A percentile compares a stretch with the other conserved stretches of the same genome.
phyloP scores from a whole-genome alignment of 768 basidiomycete genomes.

The Russula lepida region DNA sequence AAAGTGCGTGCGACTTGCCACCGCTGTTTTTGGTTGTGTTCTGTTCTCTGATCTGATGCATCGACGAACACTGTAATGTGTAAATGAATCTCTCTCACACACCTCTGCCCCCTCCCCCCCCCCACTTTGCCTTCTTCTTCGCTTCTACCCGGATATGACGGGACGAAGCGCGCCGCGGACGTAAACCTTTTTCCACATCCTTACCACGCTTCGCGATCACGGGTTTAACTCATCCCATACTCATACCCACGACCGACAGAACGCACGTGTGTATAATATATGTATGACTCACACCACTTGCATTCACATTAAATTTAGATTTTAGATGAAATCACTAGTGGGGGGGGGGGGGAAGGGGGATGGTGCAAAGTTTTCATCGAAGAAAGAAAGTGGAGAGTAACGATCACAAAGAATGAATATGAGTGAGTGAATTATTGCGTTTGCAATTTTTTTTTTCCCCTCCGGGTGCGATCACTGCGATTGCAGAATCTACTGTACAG shows the following conservation, averaged over 20 bases:
- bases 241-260: not conserved
- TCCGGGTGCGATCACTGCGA: too few relatives aligned
- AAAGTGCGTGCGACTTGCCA: not conserved
- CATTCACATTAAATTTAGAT: too few relatives aligned
- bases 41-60: not conserved
- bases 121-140: not conserved
- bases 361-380: too few relatives aligned
- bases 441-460: too few relatives aligned
- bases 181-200: not conserved
- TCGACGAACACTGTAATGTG: not conserved
- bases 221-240: not conserved
- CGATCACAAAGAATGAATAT: too few relatives aligned
- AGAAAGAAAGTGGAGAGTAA: too few relatives aligned
- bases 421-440: too few relatives aligned
- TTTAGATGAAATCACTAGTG: too few relatives aligned
- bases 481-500: too few relatives aligned
- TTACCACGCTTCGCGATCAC: constrained; percentile 9
- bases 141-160: constrained; percentile 7
- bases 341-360: too few relatives aligned
- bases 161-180: constrained; percentile 9
- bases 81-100: not conserved
- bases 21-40: not conserved
- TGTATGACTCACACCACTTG: not conserved
- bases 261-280: not conserved
- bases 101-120: not conserved